These are phyloP conservation scores for Cercospora beticola DNA, from an alignment of 2,329 filamentous ascomycete genomes.

Conservation along the genomic window DNA sequence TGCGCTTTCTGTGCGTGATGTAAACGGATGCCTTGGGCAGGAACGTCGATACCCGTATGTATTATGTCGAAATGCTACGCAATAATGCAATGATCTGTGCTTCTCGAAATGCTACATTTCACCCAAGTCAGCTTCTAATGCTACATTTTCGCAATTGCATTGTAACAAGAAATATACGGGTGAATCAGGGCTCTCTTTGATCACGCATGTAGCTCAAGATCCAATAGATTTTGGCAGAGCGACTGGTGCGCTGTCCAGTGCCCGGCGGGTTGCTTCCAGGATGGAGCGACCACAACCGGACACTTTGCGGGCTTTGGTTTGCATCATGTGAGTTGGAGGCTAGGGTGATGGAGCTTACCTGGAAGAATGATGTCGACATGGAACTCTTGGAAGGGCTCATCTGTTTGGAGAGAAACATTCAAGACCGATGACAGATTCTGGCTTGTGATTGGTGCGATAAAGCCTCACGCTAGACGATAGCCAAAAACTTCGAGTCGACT, in stretches of 20 bases:
- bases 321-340: background rate
- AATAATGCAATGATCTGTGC: background rate
- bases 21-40: background rate
- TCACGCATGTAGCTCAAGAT: constrained; percentile 1
- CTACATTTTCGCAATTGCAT: background rate
- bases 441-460: background rate
- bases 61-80: background rate
- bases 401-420: background rate
- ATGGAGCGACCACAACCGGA: constrained; percentile 1
- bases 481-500: background rate
- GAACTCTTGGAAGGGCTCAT: background rate
- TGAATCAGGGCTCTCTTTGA: constrained; percentile 9
- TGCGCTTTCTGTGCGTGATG: background rate
- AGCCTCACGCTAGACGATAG: background rate
- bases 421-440: background rate
- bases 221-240: background rate
- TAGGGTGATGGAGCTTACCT: background rate
- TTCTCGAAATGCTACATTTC: background rate
- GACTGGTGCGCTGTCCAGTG: background rate
- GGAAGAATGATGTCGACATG: background rate
- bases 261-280: background rate
- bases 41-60: background rate
- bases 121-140: background rate
- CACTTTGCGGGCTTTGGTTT: background rate
- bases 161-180: background rate